Evolutionary conservation across 495 filamentous ascomycete species (phyloP).

Genomic region (Neurospora sublineolata): DNA sequence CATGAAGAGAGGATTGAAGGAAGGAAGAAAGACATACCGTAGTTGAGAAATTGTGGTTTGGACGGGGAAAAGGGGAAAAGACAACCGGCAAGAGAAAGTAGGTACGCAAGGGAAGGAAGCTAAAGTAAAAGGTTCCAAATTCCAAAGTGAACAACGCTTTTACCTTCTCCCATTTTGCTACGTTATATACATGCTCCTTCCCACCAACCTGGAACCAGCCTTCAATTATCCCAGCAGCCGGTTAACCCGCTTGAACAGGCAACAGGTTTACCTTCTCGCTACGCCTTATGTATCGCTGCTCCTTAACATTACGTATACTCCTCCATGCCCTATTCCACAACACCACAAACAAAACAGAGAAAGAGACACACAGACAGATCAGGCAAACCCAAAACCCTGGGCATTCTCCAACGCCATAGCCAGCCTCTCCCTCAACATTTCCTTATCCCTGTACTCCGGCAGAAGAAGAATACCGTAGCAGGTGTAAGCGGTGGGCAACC

Average conservation of each 20-base stretch:
- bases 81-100: not conserved
- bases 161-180: not conserved
- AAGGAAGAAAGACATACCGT: no score
- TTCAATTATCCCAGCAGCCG: not conserved
- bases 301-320: not conserved
- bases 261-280: not conserved
- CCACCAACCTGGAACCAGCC: not conserved
- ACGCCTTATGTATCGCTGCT: not conserved
- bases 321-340: not conserved
- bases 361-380: not conserved
- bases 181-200: not conserved
- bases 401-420: constrained; percentile 75
- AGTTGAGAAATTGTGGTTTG: no score
- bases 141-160: not conserved
- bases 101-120: not conserved
- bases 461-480: constrained; percentile 81
- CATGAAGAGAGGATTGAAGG: no score
- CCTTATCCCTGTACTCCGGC: constrained; percentile 64
- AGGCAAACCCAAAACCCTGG: constrained; percentile 78
- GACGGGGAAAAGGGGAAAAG: no score
- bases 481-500: constrained; percentile 72
- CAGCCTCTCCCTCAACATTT: constrained; percentile 62
- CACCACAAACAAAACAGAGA: not conserved
- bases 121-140: not conserved
- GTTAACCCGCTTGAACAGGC: not conserved